Evolutionary conservation across 305 asterid genomes (phyloP).

Genomic region (Fraxinus latifolia): DNA sequence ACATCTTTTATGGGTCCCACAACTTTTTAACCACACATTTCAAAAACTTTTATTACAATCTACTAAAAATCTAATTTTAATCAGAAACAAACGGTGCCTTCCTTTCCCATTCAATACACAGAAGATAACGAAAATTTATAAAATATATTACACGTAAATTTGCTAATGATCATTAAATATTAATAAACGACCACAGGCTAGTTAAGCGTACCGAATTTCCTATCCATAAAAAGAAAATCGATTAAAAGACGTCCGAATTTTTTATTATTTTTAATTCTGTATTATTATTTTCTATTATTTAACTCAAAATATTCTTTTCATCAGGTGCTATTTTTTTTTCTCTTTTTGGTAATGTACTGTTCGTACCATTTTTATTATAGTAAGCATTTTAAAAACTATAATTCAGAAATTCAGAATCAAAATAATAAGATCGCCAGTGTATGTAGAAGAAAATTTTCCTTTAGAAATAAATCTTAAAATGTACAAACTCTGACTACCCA

Average conservation of each 20-base stretch:
- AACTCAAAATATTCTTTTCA: neutral
- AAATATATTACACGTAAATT: neutral
- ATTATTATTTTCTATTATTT: neutral
- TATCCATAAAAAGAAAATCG: neutral
- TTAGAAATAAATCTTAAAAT: constrained; percentile 38
- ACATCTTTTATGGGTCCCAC: too few species aligned
- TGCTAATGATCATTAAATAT: too few species aligned
- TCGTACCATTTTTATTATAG: neutral
- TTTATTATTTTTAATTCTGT: neutral
- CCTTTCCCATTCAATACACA: neutral
- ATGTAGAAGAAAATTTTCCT: constrained; percentile 14
- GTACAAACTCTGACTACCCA: constrained; percentile 35
- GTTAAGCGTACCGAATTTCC: neutral
- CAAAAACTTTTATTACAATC: too few species aligned
- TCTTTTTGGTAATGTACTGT: neutral
- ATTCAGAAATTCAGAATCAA: constrained; percentile 12
- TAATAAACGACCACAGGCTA: neutral
- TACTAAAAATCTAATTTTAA: too few species aligned
- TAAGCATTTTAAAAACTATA: neutral
- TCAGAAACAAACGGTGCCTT: too few species aligned
- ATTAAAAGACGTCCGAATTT: neutral
- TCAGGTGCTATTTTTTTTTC: neutral
- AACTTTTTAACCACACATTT: too few species aligned
- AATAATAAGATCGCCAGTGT: constrained; percentile 14
- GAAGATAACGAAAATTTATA: neutral